Evolutionary conservation across 2,329 filamentous ascomycete genomes (phyloP), one percentile per base, ranked within the genome.

Genomic region (Pestalotiopsis sp.): DNA sequence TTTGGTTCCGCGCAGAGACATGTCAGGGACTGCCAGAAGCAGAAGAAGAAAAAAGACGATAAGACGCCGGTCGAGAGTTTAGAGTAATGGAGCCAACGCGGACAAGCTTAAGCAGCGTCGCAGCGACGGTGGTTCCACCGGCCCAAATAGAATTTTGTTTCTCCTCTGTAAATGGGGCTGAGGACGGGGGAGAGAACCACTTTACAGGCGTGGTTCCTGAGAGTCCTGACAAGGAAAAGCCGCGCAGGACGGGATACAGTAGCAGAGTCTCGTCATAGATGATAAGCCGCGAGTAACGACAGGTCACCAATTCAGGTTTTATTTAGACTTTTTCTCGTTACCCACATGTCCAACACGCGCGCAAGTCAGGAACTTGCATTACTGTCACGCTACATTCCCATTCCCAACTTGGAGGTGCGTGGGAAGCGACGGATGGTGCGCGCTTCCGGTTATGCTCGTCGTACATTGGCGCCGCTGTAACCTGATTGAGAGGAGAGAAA

Each of bases 1-100:
- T 52, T n/a, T n/a, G 23, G 57, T 59, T 59, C 23, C 59, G 31
- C 20, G 59, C 59, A 38, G 59, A 62, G 59, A 62, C 59, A 62
- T 62, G 59, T 62, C 59, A 62, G 38, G 36, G 20, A 23, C 17
- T 20, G 45, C 20, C 45, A 52, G 17, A 9, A 17, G 20, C 4
- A 9, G 17, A 17, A 52, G 17, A 52, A 52, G 20, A n/a, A 17
- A 4, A 41, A 27, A 62, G 59, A 62, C 59, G 59, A 20, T 36
- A 36, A 36, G n/a, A 62, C 59, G 59, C 25, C 59, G 11, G 59
- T 14, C 38, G 27, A 25, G n/a, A 17, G 23, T 23, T 59, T 59
- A 25, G 23, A 17, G 17, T 58, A 13, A 58, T n/a, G 56, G 20
- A 58, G 25, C 12, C 12, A 52, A 52, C 31, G 1, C 31, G 31